These are phyloP conservation scores for Nakazawaea ishiwadae DNA, from an alignment of 805 yeast genomes.

Conservation along the genomic window DNA sequence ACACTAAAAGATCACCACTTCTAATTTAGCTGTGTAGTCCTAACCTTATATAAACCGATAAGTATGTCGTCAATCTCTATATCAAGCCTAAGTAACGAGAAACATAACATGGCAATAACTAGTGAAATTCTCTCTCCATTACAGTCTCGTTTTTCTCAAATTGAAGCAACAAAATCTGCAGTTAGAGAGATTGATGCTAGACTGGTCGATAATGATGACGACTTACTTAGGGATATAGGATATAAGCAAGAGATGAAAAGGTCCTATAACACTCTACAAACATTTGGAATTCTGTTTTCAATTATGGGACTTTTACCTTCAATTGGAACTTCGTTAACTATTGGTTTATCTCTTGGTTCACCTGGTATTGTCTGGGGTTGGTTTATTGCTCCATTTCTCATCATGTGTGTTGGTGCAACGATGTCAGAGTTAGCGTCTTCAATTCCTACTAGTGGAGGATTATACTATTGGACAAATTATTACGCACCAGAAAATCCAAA, in stretches of 20 bases:
- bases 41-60: no score
- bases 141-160: conserved; percentile 3
- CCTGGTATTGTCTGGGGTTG: conserved; percentile 58
- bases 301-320: conserved; percentile 64
- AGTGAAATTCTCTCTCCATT: not conserved
- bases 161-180: conserved; percentile 6
- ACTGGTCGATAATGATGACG: conserved; percentile 23
- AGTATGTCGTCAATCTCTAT: no score
- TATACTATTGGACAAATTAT: conserved; percentile 48
- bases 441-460: conserved; percentile 59
- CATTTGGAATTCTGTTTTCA: conserved; percentile 59
- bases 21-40: no score
- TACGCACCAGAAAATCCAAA: conserved; percentile 31
- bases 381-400: conserved; percentile 45
- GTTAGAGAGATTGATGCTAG: conserved; percentile 23
- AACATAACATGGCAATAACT: no score
- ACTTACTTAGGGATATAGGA: conserved; percentile 48
- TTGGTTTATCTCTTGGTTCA: conserved; percentile 53
- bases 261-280: conserved; percentile 50
- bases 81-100: no score
- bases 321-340: conserved; percentile 51
- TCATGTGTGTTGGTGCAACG: conserved; percentile 48
- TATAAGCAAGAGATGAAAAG: conserved; percentile 61
- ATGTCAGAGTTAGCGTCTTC: conserved; percentile 60
- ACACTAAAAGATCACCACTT: no score